Conservation (phyloP, 2,329 filamentous ascomycete genomes). For the Fusarium sp. region DNA sequence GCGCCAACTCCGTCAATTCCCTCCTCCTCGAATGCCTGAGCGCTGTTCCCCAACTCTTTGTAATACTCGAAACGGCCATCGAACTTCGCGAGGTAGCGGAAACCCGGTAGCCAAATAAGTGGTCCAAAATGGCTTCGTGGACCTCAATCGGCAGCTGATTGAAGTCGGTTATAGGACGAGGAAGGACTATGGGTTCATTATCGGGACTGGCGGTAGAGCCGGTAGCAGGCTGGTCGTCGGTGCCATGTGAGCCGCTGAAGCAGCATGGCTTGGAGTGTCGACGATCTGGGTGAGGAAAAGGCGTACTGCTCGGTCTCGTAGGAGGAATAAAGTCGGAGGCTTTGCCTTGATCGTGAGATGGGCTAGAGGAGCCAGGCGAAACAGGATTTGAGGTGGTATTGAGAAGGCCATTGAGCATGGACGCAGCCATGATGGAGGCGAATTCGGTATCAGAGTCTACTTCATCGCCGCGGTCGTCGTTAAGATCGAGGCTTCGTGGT, state of each 20-base stretch:
- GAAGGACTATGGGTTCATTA: slow-evolving; percentile 36
- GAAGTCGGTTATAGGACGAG: slow-evolving; percentile 55
- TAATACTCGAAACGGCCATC: slow-evolving; percentile 67
- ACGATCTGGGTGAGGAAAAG: slow-evolving; percentile 70
- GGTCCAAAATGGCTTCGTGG: slow-evolving; percentile 79
- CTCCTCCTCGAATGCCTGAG: slow-evolving; percentile 77
- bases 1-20: slow-evolving; percentile 76
- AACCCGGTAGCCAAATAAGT: slow-evolving; percentile 78
- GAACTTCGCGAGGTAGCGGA: slow-evolving; percentile 72
- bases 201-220: slow-evolving; percentile 36
- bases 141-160: slow-evolving; percentile 77
- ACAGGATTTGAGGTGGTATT: slow-evolving; percentile 68
- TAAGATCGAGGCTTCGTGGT: slow-evolving; percentile 35
- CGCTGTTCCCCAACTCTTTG: slow-evolving; percentile 74
- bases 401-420: slow-evolving; percentile 56
- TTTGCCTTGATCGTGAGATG: slow-evolving; percentile 64
- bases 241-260: slow-evolving; percentile 45
- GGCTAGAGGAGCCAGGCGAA: slow-evolving; percentile 68
- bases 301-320: slow-evolving; percentile 71
- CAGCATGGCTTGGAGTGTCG: slow-evolving; percentile 54
- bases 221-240: slow-evolving; percentile 34
- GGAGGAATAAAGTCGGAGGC: slow-evolving; percentile 56
- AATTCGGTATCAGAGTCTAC: slow-evolving; percentile 54
- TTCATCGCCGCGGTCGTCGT: slow-evolving; percentile 36
- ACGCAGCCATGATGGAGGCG: slow-evolving; percentile 56